These are phyloP conservation scores for Microbotryomycetes sp. DNA, from an alignment of 1,284 basidiomycete species.

Conservation along the genomic window DNA sequence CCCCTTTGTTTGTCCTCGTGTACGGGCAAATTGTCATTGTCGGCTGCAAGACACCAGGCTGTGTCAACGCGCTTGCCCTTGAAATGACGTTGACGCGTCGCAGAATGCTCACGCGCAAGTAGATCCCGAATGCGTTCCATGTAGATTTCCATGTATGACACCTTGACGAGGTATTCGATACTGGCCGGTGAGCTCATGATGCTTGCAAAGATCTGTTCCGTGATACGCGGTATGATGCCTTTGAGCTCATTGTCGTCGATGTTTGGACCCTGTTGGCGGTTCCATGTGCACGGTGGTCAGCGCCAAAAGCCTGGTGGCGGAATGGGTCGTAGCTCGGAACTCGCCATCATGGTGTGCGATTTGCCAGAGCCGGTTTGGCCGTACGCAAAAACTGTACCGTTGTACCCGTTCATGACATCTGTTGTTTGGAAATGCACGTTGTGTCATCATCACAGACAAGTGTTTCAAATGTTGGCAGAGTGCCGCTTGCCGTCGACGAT, in stretches of 20 bases:
- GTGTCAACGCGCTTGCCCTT: constrained; percentile 3
- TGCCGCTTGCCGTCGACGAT: constrained; percentile 43
- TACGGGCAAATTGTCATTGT: constrained; percentile 96
- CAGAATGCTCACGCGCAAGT: constrained; percentile 68
- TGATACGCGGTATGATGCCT: constrained; percentile 96
- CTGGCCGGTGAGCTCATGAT: constrained; percentile 92
- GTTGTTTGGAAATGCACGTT: neutral
- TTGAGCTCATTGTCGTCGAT: constrained; percentile 87
- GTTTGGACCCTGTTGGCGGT: constrained; percentile 69
- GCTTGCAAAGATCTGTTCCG: constrained; percentile 97
- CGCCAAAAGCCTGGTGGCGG: neutral
- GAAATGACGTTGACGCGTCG: neutral
- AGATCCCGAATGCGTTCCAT: constrained; percentile 94
- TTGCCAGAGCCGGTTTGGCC: constrained; percentile 76
- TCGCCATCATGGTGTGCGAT: constrained; percentile 76
- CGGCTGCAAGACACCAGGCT: constrained; percentile 53
- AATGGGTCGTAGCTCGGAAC: neutral
- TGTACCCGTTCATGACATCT: constrained; percentile 99
- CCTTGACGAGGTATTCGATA: constrained; percentile 97
- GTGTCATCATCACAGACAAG: neutral
- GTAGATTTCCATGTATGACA: constrained; percentile 99
- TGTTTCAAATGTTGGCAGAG: neutral
- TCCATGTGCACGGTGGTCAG: neutral
- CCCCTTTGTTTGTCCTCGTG: constrained; percentile 98
- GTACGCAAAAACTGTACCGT: constrained; percentile 91